Evolutionary conservation across 2,329 filamentous ascomycete genomes (phyloP).

Genomic region (Fusarium sp.): DNA sequence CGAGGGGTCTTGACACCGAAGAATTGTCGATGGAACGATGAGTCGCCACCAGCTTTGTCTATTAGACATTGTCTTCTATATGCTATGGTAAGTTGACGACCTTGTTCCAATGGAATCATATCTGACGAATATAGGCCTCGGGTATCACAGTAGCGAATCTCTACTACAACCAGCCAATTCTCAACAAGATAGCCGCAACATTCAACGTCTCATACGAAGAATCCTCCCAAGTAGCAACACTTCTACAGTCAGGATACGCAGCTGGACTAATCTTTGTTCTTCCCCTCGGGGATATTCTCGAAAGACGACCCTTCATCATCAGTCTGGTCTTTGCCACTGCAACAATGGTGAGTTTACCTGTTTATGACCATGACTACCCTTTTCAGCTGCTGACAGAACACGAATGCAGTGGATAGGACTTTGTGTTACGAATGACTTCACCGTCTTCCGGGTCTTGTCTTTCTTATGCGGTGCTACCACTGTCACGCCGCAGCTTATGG

Average conservation of each 20-base stretch:
- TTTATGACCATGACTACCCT: neutral
- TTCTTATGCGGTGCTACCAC: constrained; percentile 82
- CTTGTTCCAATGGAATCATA: fast-evolving
- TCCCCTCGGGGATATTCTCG: constrained; percentile 78
- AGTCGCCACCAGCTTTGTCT: constrained; percentile 75
- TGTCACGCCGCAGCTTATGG: constrained; percentile 83
- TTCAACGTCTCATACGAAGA: constrained; percentile 78
- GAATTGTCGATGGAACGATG: constrained; percentile 75
- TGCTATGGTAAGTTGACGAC: constrained; percentile 63
- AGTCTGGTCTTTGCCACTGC: constrained; percentile 75
- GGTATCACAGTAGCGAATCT: constrained; percentile 82
- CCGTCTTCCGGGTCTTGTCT: constrained; percentile 74
- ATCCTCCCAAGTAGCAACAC: constrained; percentile 75
- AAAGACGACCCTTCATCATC: constrained; percentile 76
- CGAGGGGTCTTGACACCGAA: constrained; percentile 62
- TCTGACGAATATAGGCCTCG: constrained; percentile 54
- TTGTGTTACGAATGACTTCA: constrained; percentile 74
- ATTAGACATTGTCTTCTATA: constrained; percentile 77
- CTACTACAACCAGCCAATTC: constrained; percentile 84
- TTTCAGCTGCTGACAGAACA: neutral
- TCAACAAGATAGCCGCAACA: constrained; percentile 78
- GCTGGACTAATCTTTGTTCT: constrained; percentile 79
- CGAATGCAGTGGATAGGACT: constrained; percentile 71
- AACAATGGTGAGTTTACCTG: constrained; percentile 64
- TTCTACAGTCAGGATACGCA: constrained; percentile 85